Evolutionary conservation across 176 grass and related monocot species (phyloP).

Genomic region (Carex cristatella): DNA sequence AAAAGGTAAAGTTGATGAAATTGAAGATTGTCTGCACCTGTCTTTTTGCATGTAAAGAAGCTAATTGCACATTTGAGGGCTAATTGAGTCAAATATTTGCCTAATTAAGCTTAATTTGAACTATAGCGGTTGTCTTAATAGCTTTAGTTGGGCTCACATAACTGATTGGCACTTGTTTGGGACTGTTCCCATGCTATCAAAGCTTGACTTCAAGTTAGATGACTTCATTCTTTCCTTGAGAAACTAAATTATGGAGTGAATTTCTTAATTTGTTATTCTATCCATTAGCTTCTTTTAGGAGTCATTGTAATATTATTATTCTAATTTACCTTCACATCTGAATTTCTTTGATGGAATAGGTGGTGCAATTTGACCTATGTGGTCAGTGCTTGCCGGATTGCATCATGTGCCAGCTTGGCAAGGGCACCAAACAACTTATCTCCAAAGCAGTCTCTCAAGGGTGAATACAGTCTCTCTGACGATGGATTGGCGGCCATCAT

Average conservation of each 20-base stretch:
- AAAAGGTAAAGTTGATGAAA: background rate
- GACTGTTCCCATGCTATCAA: background rate
- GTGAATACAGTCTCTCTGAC: conserved; percentile 69
- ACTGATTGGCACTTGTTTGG: background rate
- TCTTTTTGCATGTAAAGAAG: background rate
- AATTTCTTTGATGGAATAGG: conserved; percentile 38
- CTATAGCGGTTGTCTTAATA: background rate
- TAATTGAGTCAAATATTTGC: background rate
- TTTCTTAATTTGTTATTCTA: background rate
- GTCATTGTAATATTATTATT: background rate
- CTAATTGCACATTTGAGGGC: background rate
- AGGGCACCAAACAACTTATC: conserved; percentile 47
- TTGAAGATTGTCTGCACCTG: background rate
- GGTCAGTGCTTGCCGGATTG: conserved; percentile 77
- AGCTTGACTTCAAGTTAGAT: background rate
- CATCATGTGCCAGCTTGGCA: conserved; percentile 56
- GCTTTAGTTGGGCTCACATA: background rate
- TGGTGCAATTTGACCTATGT: conserved; percentile 66
- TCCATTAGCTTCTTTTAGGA: background rate
- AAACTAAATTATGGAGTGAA: background rate
- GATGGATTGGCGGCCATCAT: conserved; percentile 48
- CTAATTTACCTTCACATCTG: background rate
- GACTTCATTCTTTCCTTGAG: background rate
- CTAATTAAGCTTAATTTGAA: background rate
- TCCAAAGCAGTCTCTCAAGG: conserved; percentile 50